Base-by-base conservation (phyloP, 495 filamentous ascomycete species). In the Opeltia flavorubescens region DNA sequence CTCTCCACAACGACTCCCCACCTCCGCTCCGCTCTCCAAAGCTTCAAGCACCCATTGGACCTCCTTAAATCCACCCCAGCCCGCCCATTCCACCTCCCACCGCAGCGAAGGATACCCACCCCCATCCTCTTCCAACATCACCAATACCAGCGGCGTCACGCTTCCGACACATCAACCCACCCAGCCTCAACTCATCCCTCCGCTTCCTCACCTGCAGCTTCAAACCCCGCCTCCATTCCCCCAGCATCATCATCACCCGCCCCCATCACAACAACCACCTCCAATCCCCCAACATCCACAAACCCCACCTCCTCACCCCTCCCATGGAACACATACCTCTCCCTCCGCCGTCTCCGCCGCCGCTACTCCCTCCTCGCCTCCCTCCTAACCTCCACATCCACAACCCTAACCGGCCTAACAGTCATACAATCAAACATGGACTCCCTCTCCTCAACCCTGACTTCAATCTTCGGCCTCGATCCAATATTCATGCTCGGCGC, bases 321-420 rank as follows among this genome's bases (percentile, higher is more conserved):
- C 4, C 48, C 55, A 64, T 98, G 91, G 91, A 83, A 95, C 68
- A 77, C 77, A 31, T 98, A 94, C 76, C 89, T 98, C 74, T 72
- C 72, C 52, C 81, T 96, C 41, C 89, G 91, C 58, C 80, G 81
- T 44, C 79, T 76, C 28, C 84, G 89, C 18, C 83, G 91, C 12
- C 75, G 83, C 43, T 83, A 85, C 73, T 83, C 87, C 52, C 78
- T 93, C 31, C 75, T 67, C 42, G 81, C 83, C 31, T 86, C 83
- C 7, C 62, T 94, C 46, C 56, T 75, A n/a, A 77, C 71, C 31
- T 76, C 76, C 27, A 52, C 75, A n/a, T 55, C 62, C 13, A 72
- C 71, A 27, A 82, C 81, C 1, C 59, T 69, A 0, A 61, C 62
- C 5, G 83, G 83, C n/a, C 71, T 81, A 3, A 53, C 84, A 35